Percentiles rank a stretch among this genome's conserved stretches.
These are phyloP conservation scores for Harringtonia lauricola DNA, from an alignment of 2,329 filamentous ascomycete genomes.

Conservation along the genomic window DNA sequence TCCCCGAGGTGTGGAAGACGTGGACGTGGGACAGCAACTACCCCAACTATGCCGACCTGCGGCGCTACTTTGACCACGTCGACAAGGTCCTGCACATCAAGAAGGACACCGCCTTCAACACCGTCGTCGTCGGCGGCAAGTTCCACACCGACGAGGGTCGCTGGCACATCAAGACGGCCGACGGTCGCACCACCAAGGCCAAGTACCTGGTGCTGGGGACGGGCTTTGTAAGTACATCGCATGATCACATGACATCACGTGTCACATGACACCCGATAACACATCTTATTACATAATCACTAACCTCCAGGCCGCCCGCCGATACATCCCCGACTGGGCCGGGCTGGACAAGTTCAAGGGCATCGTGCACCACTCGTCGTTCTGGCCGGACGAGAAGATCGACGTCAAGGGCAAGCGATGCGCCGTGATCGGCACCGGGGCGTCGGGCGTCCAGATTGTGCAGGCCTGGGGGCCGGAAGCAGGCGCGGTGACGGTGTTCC, in stretches of 20 bases:
- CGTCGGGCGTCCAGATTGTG: conserved; percentile 52
- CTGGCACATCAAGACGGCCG: conserved; percentile 37
- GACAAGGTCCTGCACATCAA: conserved; percentile 42
- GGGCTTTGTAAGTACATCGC: conserved; percentile 38
- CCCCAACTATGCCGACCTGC: conserved; percentile 38
- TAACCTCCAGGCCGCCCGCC: conserved; percentile 36
- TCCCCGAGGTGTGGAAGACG: conserved; percentile 38
- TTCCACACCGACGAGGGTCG: conserved; percentile 35
- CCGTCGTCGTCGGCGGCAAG: conserved; percentile 37
- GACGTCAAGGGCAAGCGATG: conserved; percentile 46
- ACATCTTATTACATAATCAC: background rate
- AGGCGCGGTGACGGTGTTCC: conserved; percentile 46
- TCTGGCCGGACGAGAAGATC: conserved; percentile 48
- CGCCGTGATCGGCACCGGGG: conserved; percentile 54
- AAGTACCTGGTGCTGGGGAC: conserved; percentile 42
- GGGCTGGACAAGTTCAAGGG: conserved; percentile 51
- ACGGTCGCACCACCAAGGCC: conserved; percentile 36
- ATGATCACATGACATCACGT: no score
- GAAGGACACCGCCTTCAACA: conserved; percentile 47
- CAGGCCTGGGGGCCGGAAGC: conserved; percentile 47
- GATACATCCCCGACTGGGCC: conserved; percentile 49
- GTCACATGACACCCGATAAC: no score
- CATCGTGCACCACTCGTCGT: conserved; percentile 45
- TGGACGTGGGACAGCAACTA: conserved; percentile 48
- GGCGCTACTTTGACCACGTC: conserved; percentile 47